phyloP scores from a whole-genome alignment of 2,329 filamentous ascomycete genomes.

The Trichoderma asperellum region DNA sequence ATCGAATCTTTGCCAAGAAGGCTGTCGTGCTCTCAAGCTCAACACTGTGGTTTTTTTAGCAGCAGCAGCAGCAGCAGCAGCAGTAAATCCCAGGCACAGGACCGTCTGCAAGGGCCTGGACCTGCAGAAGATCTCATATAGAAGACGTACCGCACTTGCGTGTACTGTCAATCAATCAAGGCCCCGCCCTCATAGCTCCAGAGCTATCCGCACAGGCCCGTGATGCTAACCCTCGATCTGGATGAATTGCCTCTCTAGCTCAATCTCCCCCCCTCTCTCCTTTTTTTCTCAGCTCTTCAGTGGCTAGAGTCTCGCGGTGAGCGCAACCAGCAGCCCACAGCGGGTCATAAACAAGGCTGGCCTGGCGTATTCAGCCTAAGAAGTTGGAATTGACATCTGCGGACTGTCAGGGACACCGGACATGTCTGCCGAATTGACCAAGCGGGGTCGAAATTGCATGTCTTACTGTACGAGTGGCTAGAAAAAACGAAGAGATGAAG shows the following conservation, averaged over 20 bases:
- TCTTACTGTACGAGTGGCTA: neutral
- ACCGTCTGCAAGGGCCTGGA: conserved; percentile 12
- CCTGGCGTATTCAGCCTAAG: conserved; percentile 9
- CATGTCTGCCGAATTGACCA: neutral
- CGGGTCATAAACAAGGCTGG: conserved; percentile 11
- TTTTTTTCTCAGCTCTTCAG: neutral
- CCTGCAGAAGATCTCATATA: conserved; percentile 14
- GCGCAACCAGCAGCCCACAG: conserved; percentile 16
- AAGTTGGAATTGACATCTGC: conserved; percentile 13
- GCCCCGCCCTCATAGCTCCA: conserved; percentile 1
- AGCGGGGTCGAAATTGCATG: conserved; percentile 6
- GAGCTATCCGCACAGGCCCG: neutral
- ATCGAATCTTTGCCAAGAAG: conserved; percentile 14
- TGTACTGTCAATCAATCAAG: conserved; percentile 4
- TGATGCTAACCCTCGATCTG: conserved; percentile 5
- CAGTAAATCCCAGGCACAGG: neutral
- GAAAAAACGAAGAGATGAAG: neutral
- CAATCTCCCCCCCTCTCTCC: neutral
- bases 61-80: neutral
- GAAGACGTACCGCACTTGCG: neutral
- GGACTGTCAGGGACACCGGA: neutral
- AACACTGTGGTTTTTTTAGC: neutral
- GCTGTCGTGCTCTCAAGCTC: neutral
- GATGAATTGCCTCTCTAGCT: conserved; percentile 3
- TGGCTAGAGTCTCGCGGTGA: conserved; percentile 12